phyloP scores from a whole-genome alignment of 2,329 filamentous ascomycete genomes.

The Botrytis fabae region DNA sequence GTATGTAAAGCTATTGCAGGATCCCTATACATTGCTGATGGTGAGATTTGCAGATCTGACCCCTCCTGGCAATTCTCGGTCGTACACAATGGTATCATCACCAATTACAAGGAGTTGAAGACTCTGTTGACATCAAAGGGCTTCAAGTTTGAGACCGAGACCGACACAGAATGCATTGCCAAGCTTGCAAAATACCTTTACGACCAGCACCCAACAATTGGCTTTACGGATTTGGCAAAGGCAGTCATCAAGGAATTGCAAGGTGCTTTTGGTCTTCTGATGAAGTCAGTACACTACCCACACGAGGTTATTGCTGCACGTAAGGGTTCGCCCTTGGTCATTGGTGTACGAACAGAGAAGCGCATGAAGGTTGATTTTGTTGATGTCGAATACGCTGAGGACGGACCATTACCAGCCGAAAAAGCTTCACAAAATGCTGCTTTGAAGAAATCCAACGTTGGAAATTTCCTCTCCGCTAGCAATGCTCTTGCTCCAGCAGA shows the following conservation, averaged over 20 bases:
- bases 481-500: constrained; percentile 83
- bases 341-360: constrained; percentile 94
- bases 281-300: constrained; percentile 98
- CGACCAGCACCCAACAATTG: constrained; percentile 89
- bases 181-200: constrained; percentile 98
- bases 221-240: constrained; percentile 96
- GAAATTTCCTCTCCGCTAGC: constrained; percentile 65
- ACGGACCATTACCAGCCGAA: constrained; percentile 82
- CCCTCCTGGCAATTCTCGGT: constrained; percentile 93
- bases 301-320: constrained; percentile 97
- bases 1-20: constrained; percentile 51
- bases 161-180: constrained; percentile 98
- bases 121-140: constrained; percentile 90
- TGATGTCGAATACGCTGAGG: constrained; percentile 93
- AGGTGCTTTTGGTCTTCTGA: constrained; percentile 92
- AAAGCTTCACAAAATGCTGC: constrained; percentile 94
- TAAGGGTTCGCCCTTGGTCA: constrained; percentile 96
- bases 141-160: constrained; percentile 98
- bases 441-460: constrained; percentile 79
- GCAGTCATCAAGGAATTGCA: constrained; percentile 97
- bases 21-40: constrained; percentile 27
- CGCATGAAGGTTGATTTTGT: constrained; percentile 99
- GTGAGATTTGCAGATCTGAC: constrained; percentile 67
- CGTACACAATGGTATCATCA: constrained; percentile 99
- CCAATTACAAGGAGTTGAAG: constrained; percentile 99